Evolutionary conservation across 371 early-diverging fungal genomes (phyloP), one percentile per base, ranked within the genome.

Genomic region (Syncephalastrum monosporum): DNA sequence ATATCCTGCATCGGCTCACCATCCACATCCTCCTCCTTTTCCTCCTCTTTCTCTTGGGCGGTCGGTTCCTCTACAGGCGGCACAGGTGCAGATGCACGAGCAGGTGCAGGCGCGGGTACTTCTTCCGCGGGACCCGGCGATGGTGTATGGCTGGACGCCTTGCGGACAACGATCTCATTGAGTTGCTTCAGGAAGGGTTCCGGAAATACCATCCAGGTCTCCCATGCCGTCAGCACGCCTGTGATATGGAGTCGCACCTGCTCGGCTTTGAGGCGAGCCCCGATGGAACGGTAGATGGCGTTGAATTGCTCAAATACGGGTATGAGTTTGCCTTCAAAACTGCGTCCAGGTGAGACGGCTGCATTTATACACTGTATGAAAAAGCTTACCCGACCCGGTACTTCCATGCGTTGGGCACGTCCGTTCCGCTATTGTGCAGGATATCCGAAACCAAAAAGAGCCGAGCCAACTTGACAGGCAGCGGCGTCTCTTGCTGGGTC

Each of bases 131-230:
- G 60, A 14, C 51, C 57, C 43, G 55, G 25, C 47, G 23, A 46
- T 1, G 47, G 47, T 2, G 47, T 23, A 7, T 16, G 47, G 13
- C 47, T 27, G 43, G 21, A 27, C 4, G 54, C 21, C 61, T 61
- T 59, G 43, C 53, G 50, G 52, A 71, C 57, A 49, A 85, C 77
- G 4, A 78, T 64, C 8, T 55, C 67, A n/a, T 70, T 70, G 50
- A 85, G 57, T 41, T 78, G 65, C 47, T 81, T 82, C 41, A 88
- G 81, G 56, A 82, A 86, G n/a, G 81, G 75, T 50, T 83, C 74
- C 3, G 93, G 89, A 61, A 92, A 95, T 10, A 96, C 82, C 71
- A 90, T 86, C 91, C 94, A 93, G 46, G 74, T 82, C 65, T 96
- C 94, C 96, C 96, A 96, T 7, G 89, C 87, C 5, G 70, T 71